Evolutionary conservation across 257 asterid species (phyloP).

Genomic region (Gentiana macrophylla): DNA sequence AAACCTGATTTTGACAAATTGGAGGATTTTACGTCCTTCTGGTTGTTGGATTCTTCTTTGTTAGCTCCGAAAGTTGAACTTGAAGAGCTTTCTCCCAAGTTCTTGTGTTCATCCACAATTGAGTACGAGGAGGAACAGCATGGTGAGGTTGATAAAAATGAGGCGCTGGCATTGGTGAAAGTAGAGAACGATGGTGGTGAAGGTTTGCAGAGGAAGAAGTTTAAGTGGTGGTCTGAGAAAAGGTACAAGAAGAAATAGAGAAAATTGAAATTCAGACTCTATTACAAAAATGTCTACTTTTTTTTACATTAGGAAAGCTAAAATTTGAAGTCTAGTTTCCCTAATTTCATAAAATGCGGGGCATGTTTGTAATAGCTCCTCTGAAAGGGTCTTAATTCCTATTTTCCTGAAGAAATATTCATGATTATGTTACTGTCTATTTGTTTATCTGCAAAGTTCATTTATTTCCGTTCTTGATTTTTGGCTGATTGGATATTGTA

Average conservation of each 20-base stretch:
- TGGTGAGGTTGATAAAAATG: conserved; percentile 10
- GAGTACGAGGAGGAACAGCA: conserved; percentile 10
- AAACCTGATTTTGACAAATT: conserved; percentile 3
- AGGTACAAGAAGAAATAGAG: conserved; percentile 3
- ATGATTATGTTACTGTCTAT: too few relatives aligned
- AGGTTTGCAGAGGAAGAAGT: conserved; percentile 11
- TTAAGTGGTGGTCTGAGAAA: conserved; percentile 18
- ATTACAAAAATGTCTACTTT: too few relatives aligned
- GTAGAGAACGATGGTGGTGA: conserved; percentile 14
- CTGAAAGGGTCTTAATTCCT: too few relatives aligned
- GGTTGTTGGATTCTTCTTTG: conserved; percentile 9
- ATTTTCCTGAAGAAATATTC: neutral
- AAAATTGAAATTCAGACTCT: too few relatives aligned
- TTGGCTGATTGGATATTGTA: conserved; percentile 2
- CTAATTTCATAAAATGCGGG: too few relatives aligned
- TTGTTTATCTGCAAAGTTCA: too few relatives aligned
- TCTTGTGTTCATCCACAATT: conserved; percentile 1
- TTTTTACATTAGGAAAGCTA: too few relatives aligned
- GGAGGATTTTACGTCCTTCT: conserved; percentile 15
- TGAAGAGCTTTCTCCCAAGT: conserved; percentile 10
- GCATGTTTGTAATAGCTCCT: too few relatives aligned
- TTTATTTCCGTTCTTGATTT: neutral
- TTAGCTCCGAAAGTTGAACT: conserved; percentile 14
- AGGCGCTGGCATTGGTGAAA: conserved; percentile 1
- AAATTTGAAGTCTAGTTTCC: too few relatives aligned